A percentile compares a stretch with the other conserved stretches of the same genome.
These are phyloP conservation scores for Piloderma croceum DNA, from an alignment of 768 basidiomycete species.

Conservation along the genomic window DNA sequence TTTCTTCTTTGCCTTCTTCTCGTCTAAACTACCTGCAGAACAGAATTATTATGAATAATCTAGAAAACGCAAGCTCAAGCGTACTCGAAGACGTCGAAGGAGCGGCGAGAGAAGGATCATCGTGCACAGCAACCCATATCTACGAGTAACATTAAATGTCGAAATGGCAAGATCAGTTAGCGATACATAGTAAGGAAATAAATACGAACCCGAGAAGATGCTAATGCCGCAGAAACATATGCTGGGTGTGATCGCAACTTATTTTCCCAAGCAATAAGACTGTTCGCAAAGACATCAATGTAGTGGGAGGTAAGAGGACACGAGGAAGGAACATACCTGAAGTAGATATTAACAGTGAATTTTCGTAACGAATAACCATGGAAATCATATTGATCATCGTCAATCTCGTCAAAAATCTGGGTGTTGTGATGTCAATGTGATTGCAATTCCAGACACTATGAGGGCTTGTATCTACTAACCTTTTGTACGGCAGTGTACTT, in stretches of 20 bases:
- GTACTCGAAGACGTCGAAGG: slow-evolving; percentile 28
- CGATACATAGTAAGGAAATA: slow-evolving; percentile 3
- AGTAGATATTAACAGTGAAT: slow-evolving; percentile 79
- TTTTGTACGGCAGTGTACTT: slow-evolving; percentile 72
- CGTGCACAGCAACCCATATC: slow-evolving; percentile 72
- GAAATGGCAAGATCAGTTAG: slow-evolving; percentile 8
- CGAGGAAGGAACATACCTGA: slow-evolving; percentile 51
- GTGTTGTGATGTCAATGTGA: not conserved
- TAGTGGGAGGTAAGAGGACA: slow-evolving; percentile 4
- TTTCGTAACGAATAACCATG: slow-evolving; percentile 91
- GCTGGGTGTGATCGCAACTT: slow-evolving; percentile 67
- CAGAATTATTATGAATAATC: not conserved
- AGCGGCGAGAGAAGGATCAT: slow-evolving; percentile 66
- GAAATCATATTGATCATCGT: slow-evolving; percentile 98
- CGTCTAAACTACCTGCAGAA: slow-evolving; percentile 38
- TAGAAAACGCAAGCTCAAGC: slow-evolving; percentile 6
- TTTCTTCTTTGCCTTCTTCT: slow-evolving; percentile 82
- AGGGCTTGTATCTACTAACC: slow-evolving; percentile 34
- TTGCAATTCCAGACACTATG: not conserved
- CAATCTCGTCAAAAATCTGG: slow-evolving; percentile 78
- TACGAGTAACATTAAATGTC: too few relatives aligned
- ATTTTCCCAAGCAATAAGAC: slow-evolving; percentile 81
- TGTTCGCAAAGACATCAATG: slow-evolving; percentile 23
- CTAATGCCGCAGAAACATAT: slow-evolving; percentile 68
- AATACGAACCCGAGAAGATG: slow-evolving; percentile 62